These are phyloP conservation scores for Colletotrichum acutatum DNA, from an alignment of 2,329 filamentous ascomycete species.

Conservation along the genomic window DNA sequence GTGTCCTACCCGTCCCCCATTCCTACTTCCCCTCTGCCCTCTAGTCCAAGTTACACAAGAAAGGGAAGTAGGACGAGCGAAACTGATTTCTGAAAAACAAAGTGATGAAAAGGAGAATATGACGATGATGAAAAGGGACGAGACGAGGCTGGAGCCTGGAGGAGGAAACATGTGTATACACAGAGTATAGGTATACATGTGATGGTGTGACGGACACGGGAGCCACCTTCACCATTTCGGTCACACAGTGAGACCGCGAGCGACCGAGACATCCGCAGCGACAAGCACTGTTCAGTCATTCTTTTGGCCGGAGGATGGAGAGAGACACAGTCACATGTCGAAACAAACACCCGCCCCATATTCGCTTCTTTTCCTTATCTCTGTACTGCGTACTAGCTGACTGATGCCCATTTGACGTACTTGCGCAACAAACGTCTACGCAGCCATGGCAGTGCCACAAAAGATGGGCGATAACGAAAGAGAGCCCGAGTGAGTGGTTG, in stretches of 20 bases:
- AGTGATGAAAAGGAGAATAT: not conserved
- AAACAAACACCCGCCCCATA: not conserved
- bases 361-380: too few relatives aligned
- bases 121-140: not conserved
- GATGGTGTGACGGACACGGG: not conserved
- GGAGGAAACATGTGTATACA: too few relatives aligned
- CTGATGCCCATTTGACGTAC: too few relatives aligned
- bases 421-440: too few relatives aligned
- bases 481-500: not conserved
- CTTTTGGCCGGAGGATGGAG: not conserved
- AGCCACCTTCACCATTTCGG: not conserved
- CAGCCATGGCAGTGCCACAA: too few relatives aligned
- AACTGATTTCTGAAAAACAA: not conserved
- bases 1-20: too few relatives aligned
- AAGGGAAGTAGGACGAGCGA: not conserved
- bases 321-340: not conserved
- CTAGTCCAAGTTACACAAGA: not conserved
- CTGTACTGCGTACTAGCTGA: too few relatives aligned
- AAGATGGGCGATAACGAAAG: not conserved
- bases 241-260: too few relatives aligned
- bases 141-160: not conserved
- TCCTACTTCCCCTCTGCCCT: too few relatives aligned
- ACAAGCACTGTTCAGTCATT: too few relatives aligned
- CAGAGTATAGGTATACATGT: not conserved
- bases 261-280: too few relatives aligned